Evolutionary conservation across 495 filamentous ascomycete genomes (phyloP), one percentile per base, ranked within the genome.

Genomic region (Pyronema domesticum): DNA sequence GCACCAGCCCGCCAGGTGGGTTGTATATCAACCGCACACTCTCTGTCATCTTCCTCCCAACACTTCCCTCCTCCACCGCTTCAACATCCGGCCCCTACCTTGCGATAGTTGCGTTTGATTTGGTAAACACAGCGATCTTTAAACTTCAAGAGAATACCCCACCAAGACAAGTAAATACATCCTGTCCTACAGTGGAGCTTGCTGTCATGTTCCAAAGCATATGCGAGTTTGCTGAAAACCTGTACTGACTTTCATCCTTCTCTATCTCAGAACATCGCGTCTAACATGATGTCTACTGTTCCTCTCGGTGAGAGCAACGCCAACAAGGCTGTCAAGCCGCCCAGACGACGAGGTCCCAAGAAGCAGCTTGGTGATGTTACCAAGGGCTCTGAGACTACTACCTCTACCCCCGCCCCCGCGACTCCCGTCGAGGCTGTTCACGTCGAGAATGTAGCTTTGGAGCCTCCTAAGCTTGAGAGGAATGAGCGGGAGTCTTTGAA

Each of bases 401-500:
- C 47, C 18, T 36, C 47, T 5, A 36, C 47, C 36, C 13, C 47
- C 7, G 30, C 10, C 11, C 47, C 47, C 23, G 9, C 47, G 13
- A 35, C 47, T 35, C 47, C 47, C 10, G 30, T 50, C 17, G 47
- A 50, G 7, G 19, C 30, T 19, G 36, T 34, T 11, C 11, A 36
- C 47, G 17, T 13, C 17, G 47, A 17, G 34, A 50, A 10, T 34
- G 19, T 7, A 1, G 30, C 47, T 3, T 50, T 34, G 19, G 47
- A 50, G 30, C 36, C 47, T 13, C 23, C 23, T 11, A 55, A 58
- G 30, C 35, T 30, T 5, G 59, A 53, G 39, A 59, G 53, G 30
- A 37, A 37, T 2, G 60, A 65, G 54, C 65, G 57, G 4, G 63
- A 65, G 44, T 57, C 62, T 23, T 44, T 65, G 18, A 65, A 65